Percentiles rank a stretch among this genome's conserved stretches.
Evolutionary conservation across 805 yeast species (phyloP).

Genomic region (Metschnikowia orientalis): DNA sequence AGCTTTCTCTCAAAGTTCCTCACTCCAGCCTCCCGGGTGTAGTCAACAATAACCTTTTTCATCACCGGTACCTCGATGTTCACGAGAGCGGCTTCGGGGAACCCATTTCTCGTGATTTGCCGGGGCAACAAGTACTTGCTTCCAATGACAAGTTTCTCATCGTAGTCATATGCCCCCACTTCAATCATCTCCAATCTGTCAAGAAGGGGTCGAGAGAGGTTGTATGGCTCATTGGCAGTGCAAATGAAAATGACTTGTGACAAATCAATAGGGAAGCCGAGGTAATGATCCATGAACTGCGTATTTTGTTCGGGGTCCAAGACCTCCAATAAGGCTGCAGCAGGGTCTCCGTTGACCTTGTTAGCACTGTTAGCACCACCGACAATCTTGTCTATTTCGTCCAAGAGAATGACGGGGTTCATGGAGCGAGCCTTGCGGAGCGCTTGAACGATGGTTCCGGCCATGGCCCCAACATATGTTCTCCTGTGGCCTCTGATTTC

Average conservation of each 20-base stretch:
- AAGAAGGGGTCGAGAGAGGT: slow-evolving; percentile 68
- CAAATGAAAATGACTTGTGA: slow-evolving; percentile 79
- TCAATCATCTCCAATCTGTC: slow-evolving; percentile 83
- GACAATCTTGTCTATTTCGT: slow-evolving; percentile 78
- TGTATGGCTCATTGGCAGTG: slow-evolving; percentile 74
- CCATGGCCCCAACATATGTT: slow-evolving; percentile 90
- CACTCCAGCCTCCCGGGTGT: slow-evolving; percentile 85
- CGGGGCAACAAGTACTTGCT: slow-evolving; percentile 66
- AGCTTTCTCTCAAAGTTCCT: slow-evolving; percentile 71
- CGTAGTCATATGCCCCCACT: slow-evolving; percentile 72
- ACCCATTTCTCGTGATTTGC: slow-evolving; percentile 66
- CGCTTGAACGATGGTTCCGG: slow-evolving; percentile 76
- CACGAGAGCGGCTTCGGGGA: slow-evolving; percentile 40
- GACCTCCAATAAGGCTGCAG: slow-evolving; percentile 83
- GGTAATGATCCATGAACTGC: slow-evolving; percentile 73
- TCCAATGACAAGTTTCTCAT: slow-evolving; percentile 73
- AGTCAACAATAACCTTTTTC: slow-evolving; percentile 57
- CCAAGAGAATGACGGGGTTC: slow-evolving; percentile 80
- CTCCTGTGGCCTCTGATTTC: slow-evolving; percentile 89
- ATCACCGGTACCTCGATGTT: slow-evolving; percentile 50
- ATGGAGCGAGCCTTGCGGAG: slow-evolving; percentile 68
- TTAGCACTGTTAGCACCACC: slow-evolving; percentile 45
- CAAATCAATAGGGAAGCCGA: slow-evolving; percentile 81
- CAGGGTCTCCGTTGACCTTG: slow-evolving; percentile 75
- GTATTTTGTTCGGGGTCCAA: slow-evolving; percentile 86